Conservation (phyloP, 2,329 filamentous ascomycete species). For the Fusarium phyllophilum region DNA sequence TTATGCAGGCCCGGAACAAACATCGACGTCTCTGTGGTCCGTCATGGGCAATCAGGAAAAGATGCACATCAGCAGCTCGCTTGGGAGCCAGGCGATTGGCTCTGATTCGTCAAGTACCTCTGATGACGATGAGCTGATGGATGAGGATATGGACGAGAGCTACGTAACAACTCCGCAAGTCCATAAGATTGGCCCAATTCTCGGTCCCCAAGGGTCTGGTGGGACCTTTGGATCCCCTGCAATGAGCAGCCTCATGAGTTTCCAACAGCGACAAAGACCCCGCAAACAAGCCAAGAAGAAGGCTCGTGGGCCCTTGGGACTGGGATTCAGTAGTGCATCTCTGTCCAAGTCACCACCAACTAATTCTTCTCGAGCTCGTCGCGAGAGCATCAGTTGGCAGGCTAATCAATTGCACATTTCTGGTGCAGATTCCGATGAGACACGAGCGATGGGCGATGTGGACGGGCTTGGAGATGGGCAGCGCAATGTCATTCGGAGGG, state of each 20-base stretch:
- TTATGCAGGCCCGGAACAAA: constrained; percentile 67
- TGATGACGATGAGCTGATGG: constrained; percentile 75
- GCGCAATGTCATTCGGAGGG: constrained; percentile 81
- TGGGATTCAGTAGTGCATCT: constrained; percentile 61
- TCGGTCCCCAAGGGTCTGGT: constrained; percentile 59
- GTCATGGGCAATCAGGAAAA: constrained; percentile 76
- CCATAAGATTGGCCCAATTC: constrained; percentile 64
- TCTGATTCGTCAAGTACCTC: constrained; percentile 82
- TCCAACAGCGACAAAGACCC: constrained; percentile 80
- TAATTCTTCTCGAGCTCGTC: constrained; percentile 64
- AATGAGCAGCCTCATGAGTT: constrained; percentile 81
- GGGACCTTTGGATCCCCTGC: constrained; percentile 76
- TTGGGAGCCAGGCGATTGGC: constrained; percentile 76
- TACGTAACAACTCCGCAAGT: constrained; percentile 87
- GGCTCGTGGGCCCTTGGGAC: constrained; percentile 58
- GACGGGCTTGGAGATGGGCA: constrained; percentile 65
- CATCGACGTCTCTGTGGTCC: constrained; percentile 77
- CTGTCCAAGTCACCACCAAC: constrained; percentile 80
- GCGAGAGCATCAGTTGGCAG: constrained; percentile 91
- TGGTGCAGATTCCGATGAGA: constrained; percentile 73
- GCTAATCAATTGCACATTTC: constrained; percentile 88
- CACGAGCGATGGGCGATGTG: constrained; percentile 73
- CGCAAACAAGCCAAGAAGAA: constrained; percentile 73
- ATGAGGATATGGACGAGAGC: constrained; percentile 80
- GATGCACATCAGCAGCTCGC: constrained; percentile 79